Evolutionary conservation across 2,329 filamentous ascomycete genomes (phyloP).

Genomic region (Penicillium vulpinum): DNA sequence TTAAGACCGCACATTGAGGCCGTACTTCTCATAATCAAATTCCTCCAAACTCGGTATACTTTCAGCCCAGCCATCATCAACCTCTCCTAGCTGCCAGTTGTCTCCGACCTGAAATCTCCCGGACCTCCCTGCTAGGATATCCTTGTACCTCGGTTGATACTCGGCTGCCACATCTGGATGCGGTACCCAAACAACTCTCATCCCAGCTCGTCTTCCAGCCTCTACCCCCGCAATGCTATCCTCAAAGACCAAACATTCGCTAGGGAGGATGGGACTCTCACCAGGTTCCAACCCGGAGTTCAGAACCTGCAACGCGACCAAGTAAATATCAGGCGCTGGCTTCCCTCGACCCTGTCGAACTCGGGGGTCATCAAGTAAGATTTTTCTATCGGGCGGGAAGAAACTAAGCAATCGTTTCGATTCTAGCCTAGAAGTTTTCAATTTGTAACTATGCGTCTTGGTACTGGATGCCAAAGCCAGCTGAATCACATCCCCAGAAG

Average conservation of each 20-base stretch:
- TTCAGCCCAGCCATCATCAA: constrained; percentile 44
- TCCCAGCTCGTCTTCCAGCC: constrained; percentile 34
- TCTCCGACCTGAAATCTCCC: constrained; percentile 29
- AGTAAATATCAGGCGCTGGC: constrained; percentile 31
- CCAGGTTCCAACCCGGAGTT: constrained; percentile 6
- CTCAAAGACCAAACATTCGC: constrained; percentile 39
- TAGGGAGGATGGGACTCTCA: constrained; percentile 19
- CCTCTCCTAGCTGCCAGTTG: constrained; percentile 35
- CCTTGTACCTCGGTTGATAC: constrained; percentile 32
- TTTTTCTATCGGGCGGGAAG: constrained; percentile 15
- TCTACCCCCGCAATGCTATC: constrained; percentile 36
- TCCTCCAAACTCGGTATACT: constrained; percentile 37
- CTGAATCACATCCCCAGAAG: constrained; percentile 17
- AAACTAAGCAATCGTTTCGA: constrained; percentile 18
- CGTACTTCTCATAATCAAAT: constrained; percentile 43
- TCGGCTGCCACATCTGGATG: constrained; percentile 35
- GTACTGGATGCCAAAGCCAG: constrained; percentile 27
- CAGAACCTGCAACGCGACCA: constrained; percentile 23
- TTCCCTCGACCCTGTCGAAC: constrained; percentile 25
- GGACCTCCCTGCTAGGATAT: constrained; percentile 25
- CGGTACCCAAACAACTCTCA: constrained; percentile 39
- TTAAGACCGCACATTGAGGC: constrained; percentile 21
- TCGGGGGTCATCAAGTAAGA: constrained; percentile 25
- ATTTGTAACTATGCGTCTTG: constrained; percentile 21
- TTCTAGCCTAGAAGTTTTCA: constrained; percentile 25